A percentile compares a stretch with the other conserved stretches of the same genome.
Evolutionary conservation across 2,329 filamentous ascomycete species (phyloP).

Genomic region (Pseudovirgaria hyperparasitica): DNA sequence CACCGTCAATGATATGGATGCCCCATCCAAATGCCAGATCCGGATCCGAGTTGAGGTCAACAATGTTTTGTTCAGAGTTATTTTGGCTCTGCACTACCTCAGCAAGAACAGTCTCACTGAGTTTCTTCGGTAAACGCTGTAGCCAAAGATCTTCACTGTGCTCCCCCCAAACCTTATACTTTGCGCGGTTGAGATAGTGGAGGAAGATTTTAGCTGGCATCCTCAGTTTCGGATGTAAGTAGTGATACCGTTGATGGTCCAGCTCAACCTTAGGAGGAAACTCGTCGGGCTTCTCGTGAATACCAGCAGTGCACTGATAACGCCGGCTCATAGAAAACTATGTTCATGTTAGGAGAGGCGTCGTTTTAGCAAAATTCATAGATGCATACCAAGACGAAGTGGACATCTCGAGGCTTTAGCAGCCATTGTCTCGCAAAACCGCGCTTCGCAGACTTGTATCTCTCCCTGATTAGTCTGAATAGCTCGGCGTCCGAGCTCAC

Average conservation of each 20-base stretch:
- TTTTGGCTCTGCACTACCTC: neutral
- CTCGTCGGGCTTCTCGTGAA: conserved; percentile 4
- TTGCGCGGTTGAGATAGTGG: conserved; percentile 7
- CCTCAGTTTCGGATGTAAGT: conserved; percentile 3
- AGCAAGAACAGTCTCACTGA: conserved; percentile 4
- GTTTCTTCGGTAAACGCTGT: conserved; percentile 4
- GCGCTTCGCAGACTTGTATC: conserved; percentile 2
- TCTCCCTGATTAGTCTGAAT: conserved; percentile 5
- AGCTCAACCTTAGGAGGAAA: conserved; percentile 5
- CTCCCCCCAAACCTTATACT: conserved; percentile 5
- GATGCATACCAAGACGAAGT: conserved; percentile 6
- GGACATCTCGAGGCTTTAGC: conserved; percentile 3
- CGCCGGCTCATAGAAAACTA: conserved; percentile 4
- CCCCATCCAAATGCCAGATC: conserved; percentile 5
- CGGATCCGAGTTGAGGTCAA: conserved; percentile 1
- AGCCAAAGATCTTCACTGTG: conserved; percentile 4
- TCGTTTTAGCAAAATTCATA: too few relatives aligned
- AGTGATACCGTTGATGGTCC: conserved; percentile 6
- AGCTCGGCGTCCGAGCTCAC: conserved; percentile 4
- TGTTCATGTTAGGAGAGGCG: neutral
- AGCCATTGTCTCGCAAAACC: conserved; percentile 2
- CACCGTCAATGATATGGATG: conserved; percentile 5
- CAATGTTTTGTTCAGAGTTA: conserved; percentile 1
- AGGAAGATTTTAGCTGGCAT: conserved; percentile 7
- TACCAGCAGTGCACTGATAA: conserved; percentile 3